These are phyloP conservation scores for Rhodofomes roseus DNA, from an alignment of 1,284 basidiomycete species.

Conservation along the genomic window DNA sequence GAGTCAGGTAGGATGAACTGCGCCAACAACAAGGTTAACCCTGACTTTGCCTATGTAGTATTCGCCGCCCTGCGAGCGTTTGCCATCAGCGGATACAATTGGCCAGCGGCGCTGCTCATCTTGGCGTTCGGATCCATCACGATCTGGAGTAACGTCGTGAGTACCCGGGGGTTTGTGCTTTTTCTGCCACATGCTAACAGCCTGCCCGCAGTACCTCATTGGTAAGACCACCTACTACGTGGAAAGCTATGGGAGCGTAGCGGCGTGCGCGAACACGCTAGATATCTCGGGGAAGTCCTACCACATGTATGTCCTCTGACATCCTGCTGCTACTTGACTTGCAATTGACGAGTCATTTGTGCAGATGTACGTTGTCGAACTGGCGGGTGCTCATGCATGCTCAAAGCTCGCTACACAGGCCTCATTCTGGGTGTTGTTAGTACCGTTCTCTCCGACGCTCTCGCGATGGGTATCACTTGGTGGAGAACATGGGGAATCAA, in stretches of 20 bases:
- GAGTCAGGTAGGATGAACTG: too few species aligned
- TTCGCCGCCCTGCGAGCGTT: slow-evolving; percentile 8
- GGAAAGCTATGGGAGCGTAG: not conserved
- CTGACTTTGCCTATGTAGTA: not conserved
- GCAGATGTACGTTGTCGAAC: too few species aligned
- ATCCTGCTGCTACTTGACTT: not conserved
- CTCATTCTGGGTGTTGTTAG: not conserved
- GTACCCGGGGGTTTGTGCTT: not conserved
- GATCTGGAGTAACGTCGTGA: slow-evolving; percentile 3
- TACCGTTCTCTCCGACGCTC: slow-evolving; percentile 1
- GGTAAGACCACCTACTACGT: not conserved
- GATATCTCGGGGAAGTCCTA: not conserved
- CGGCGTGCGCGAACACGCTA: not conserved
- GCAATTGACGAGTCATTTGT: too few species aligned
- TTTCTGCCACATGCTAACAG: too few species aligned
- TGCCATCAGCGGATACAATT: slow-evolving; percentile 1
- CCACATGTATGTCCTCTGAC: not conserved
- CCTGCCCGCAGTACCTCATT: not conserved
- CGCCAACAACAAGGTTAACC: not conserved
- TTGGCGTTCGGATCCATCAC: slow-evolving; percentile 2
- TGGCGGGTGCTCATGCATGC: too few species aligned
- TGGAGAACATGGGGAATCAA: not conserved
- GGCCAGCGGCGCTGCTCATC: not conserved
- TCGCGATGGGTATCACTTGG: slow-evolving; percentile 5
- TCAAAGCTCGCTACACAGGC: not conserved